Evolutionary conservation across 768 basidiomycete species (phyloP), one percentile per base, ranked within the genome.

Genomic region (Scleroderma bovista): DNA sequence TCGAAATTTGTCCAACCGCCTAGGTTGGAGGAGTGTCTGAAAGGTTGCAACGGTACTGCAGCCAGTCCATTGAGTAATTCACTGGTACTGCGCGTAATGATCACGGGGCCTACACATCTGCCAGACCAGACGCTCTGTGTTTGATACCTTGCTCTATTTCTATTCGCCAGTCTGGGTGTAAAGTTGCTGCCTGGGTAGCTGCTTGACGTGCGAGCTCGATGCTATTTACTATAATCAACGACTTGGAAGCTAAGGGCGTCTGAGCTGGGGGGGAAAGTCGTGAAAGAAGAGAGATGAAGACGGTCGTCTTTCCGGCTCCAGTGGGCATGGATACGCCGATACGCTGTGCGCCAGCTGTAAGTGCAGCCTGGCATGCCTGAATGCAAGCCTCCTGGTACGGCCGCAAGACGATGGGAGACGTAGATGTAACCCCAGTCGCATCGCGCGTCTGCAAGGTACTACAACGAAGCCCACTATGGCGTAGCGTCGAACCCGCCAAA

Each of bases 111-210:
- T 68, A 94, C 88, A 96, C 79, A 62, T 97, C 91, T 36, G 95
- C 93, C 22, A 60, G 47, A 6, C 94, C 95, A 24, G 81, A 80
- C 3, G 93, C 92, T 39, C 70, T 75, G 55, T 92, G 76, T 59
- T 78, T 83, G 16, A 62, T 57, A 3, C 91, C 92, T 67, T 98
- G 95, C 66, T 98, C 95, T 44, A 98, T 88, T 68, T 98, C 94
- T 2, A 97, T 84, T 11, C 68, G 75, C 81, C 88, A 85, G 5
- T 79, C 67, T 1, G 92, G 87, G 59, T 84, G 83, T 29, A 88
- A 65, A 23, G 69, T 67, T 51, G 71, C 63, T 8, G 88, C 86
- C 57, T 91, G 88, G 17, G 71, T 70, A 12, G 89, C 88, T 6
- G 93, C 85, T 65, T 98, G 95, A 37, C 77, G 76, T 3, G 93